phyloP scores from a whole-genome alignment of 768 basidiomycete species.

The Phlebiopsis gigantea region DNA sequence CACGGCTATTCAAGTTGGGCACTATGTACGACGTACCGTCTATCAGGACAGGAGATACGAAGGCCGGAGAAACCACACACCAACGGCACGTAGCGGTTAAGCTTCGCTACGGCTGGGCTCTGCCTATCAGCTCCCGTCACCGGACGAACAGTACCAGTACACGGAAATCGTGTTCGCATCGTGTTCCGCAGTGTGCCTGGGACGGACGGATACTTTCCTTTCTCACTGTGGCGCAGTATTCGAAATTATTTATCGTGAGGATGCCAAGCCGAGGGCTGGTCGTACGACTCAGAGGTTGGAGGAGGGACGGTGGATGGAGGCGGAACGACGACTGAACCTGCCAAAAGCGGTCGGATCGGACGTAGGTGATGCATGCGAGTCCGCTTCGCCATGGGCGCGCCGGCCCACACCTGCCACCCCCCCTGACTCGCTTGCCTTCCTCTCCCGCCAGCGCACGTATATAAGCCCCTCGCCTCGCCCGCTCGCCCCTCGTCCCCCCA shows the following conservation, averaged over 20 bases:
- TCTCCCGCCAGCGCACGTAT: conserved; percentile 6
- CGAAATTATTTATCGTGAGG: background rate
- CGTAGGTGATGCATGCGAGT: background rate
- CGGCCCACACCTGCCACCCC: conserved; percentile 4
- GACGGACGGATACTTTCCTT: background rate
- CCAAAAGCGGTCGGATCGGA: conserved; percentile 5
- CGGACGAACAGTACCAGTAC: background rate
- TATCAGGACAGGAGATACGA: background rate
- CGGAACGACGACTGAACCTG: conserved; percentile 4
- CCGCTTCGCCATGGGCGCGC: background rate
- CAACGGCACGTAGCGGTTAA: background rate
- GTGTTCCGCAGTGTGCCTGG: background rate
- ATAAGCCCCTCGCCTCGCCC: conserved; percentile 6
- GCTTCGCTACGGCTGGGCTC: background rate
- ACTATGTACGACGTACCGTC: background rate
- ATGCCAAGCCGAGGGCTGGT: background rate
- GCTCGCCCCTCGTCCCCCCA: background rate
- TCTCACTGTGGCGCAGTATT: background rate
- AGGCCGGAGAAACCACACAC: background rate
- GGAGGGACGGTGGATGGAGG: background rate
- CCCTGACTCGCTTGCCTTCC: conserved; percentile 9
- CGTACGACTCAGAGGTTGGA: background rate
- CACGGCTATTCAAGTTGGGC: background rate
- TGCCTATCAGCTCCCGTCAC: background rate
- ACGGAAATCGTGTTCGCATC: background rate